Evolutionary conservation across 129 eudicot species (phyloP).

Genomic region (Heracleum sosnowskyi): DNA sequence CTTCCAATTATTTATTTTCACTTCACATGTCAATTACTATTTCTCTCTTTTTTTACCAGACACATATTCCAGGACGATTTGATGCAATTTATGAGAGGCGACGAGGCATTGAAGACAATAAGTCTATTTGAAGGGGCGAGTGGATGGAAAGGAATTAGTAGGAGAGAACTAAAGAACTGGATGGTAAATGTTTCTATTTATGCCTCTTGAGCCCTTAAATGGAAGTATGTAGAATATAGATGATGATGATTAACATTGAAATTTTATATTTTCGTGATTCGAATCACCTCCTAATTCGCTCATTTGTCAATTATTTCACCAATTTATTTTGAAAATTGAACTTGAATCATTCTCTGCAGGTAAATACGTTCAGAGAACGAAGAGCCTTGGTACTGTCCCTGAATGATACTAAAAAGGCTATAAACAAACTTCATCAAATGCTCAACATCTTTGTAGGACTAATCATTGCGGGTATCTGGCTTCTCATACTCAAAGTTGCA

Average conservation of each 20-base stretch:
- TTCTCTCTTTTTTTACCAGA: slow-evolving; percentile 14
- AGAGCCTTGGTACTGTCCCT: slow-evolving; percentile 39
- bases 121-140: slow-evolving; percentile 31
- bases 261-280: too few species aligned
- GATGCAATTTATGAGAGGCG: slow-evolving; percentile 36
- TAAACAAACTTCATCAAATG: slow-evolving; percentile 40
- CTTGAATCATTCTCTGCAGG: slow-evolving; percentile 7
- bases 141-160: slow-evolving; percentile 34
- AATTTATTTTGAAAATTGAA: background rate
- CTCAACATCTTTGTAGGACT: slow-evolving; percentile 30
- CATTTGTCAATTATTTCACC: background rate
- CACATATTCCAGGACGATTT: slow-evolving; percentile 35
- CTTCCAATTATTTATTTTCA: background rate
- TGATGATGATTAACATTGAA: too few species aligned
- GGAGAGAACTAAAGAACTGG: slow-evolving; percentile 36
- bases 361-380: slow-evolving; percentile 37
- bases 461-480: slow-evolving; percentile 23
- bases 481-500: slow-evolving; percentile 32
- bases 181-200: slow-evolving; percentile 32
- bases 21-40: background rate
- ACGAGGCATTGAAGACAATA: slow-evolving; percentile 34
- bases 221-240: too few species aligned
- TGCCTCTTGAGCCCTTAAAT: too few species aligned
- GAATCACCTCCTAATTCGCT: too few species aligned
- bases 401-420: slow-evolving; percentile 34